phyloP scores from a whole-genome alignment of 768 basidiomycete species.

The Pisolithus tinctorius region DNA sequence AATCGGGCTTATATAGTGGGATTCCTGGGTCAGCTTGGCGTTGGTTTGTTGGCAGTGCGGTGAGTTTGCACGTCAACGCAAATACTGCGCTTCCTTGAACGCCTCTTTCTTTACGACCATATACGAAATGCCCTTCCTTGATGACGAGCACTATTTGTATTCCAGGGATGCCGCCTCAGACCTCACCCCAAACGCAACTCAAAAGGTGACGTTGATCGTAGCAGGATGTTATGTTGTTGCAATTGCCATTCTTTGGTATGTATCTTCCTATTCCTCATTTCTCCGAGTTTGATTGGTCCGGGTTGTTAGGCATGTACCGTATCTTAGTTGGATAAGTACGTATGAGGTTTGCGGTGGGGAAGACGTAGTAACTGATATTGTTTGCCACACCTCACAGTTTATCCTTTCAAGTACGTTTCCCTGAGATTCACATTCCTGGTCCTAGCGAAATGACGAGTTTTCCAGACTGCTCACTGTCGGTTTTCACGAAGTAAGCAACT shows the following conservation, averaged over 20 bases:
- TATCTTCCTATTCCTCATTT: not conserved
- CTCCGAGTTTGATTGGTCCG: slow-evolving; percentile 1
- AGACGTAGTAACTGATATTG: slow-evolving; percentile 2
- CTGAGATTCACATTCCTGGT: not conserved
- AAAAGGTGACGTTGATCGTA: slow-evolving; percentile 71
- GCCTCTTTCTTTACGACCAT: slow-evolving; percentile 15
- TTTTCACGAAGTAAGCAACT: slow-evolving; percentile 65
- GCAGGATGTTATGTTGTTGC: slow-evolving; percentile 67
- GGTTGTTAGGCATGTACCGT: slow-evolving; percentile 64
- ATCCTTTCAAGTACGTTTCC: slow-evolving; percentile 81
- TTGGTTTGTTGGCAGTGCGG: too few relatives aligned
- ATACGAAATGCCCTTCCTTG: slow-evolving; percentile 24
- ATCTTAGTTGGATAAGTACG: slow-evolving; percentile 68
- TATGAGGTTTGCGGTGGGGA: slow-evolving; percentile 9
- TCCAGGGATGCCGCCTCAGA: slow-evolving; percentile 20
- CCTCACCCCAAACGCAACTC: slow-evolving; percentile 65
- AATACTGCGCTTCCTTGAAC: not conserved
- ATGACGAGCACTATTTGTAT: slow-evolving; percentile 15
- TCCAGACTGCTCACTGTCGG: slow-evolving; percentile 75
- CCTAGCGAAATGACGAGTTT: slow-evolving; percentile 12
- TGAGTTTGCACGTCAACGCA: not conserved
- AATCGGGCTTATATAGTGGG: too few relatives aligned
- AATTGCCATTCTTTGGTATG: slow-evolving; percentile 79
- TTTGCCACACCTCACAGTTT: slow-evolving; percentile 43
- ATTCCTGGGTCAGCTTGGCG: too few relatives aligned